phyloP scores from a whole-genome alignment of 129 eudicot genomes.

The Centella asiatica region DNA sequence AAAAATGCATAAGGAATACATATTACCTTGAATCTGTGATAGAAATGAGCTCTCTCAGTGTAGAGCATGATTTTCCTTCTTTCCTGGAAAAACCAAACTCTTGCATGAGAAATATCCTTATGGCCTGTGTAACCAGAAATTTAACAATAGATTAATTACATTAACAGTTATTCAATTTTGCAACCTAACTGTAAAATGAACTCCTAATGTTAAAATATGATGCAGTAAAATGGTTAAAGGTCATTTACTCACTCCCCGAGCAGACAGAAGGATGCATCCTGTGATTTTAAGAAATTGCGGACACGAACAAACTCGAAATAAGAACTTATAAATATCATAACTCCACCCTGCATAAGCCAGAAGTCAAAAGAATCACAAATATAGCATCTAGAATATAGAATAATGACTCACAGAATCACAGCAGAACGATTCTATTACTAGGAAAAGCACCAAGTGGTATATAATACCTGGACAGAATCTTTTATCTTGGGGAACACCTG shows the following conservation, averaged over 20 bases:
- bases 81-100: constrained; percentile 68
- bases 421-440: background rate
- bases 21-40: constrained; percentile 71
- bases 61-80: constrained; percentile 65
- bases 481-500: constrained; percentile 87
- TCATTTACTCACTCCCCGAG: constrained; percentile 62
- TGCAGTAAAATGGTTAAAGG: background rate
- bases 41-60: constrained; percentile 91
- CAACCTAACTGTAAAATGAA: background rate
- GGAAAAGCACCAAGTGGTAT: background rate
- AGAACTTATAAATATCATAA: constrained; percentile 75
- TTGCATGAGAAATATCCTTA: constrained; percentile 64
- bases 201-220: too few species aligned
- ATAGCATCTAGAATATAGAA: background rate
- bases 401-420: background rate
- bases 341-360: constrained; percentile 59
- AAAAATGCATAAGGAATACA: background rate
- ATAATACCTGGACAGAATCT: constrained; percentile 77
- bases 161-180: background rate
- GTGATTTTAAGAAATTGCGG: constrained; percentile 71
- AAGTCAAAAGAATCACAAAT: background rate
- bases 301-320: constrained; percentile 73
- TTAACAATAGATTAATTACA: background rate
- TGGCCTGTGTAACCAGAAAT: constrained; percentile 42
- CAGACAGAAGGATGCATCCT: constrained; percentile 77